These are phyloP conservation scores for Tricholoma terreum DNA, from an alignment of 768 basidiomycete genomes.

Conservation along the genomic window DNA sequence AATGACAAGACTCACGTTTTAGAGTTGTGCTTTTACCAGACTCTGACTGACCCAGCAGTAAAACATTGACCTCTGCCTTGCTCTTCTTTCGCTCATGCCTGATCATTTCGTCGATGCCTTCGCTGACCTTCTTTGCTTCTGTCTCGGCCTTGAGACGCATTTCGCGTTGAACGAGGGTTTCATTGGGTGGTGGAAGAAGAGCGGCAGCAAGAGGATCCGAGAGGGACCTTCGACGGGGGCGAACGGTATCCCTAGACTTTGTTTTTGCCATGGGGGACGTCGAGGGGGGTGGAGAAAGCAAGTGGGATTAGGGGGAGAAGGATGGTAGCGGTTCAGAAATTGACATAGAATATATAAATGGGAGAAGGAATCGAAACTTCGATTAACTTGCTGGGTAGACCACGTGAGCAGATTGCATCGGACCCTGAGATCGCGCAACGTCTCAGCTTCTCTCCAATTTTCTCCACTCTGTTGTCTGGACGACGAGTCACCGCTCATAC, in stretches of 20 bases:
- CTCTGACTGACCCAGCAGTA: constrained; percentile 85
- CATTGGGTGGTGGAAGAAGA: constrained; percentile 68
- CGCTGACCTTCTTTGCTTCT: constrained; percentile 71
- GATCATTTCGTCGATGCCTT: constrained; percentile 78
- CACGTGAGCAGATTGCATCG: constrained; percentile 22
- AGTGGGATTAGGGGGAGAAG: constrained; percentile 15
- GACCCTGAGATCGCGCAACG: constrained; percentile 13
- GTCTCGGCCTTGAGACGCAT: constrained; percentile 60
- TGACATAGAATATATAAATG: constrained; percentile 22
- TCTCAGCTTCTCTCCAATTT: constrained; percentile 6
- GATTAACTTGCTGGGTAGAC: constrained; percentile 16
- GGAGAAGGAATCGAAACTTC: constrained; percentile 22
- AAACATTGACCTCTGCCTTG: constrained; percentile 67
- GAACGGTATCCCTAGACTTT: constrained; percentile 27
- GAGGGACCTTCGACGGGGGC: constrained; percentile 38
- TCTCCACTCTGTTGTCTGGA: constrained; percentile 8
- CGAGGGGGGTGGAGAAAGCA: constrained; percentile 20
- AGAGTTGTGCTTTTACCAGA: constrained; percentile 87
- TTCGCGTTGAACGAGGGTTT: constrained; percentile 66
- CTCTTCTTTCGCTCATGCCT: constrained; percentile 55
- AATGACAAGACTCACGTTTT: constrained; percentile 63
- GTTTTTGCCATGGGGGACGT: constrained; percentile 36
- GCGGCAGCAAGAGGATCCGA: constrained; percentile 72
- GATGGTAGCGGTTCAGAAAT: constrained; percentile 13
- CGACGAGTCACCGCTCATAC: background rate